Base-by-base conservation (phyloP, 148 eudicot species). In the Rhododendron williamsianum region DNA sequence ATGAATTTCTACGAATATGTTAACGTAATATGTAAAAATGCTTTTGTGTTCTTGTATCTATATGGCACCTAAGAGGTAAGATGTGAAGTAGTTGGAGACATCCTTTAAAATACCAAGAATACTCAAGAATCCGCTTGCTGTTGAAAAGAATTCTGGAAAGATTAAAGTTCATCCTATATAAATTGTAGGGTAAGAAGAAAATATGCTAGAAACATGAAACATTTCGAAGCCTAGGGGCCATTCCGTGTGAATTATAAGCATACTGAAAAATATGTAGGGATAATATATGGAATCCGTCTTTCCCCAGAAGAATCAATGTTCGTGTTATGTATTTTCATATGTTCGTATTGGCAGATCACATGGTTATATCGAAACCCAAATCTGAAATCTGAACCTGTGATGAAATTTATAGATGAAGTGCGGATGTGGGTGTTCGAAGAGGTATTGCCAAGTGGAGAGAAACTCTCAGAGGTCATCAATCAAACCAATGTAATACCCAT, bases 381-480 rank as follows among this genome's bases (percentile, higher is more conserved):
- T 67, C 33, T 83, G 45, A 67, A 51, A 21, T 73, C 27, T 51
- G 82, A 81, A 80, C 25, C 21, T 86, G 15, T 74, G 19, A 12
- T 87, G 81, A 54, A 65, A 80, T 86, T 77, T 89, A 46, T 46
- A 97, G 99, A 94, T 92, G 98, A 97, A 93, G 99, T 97, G 86
- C 94, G 90, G 89, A 95, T 97, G 99, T 97, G 99, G 99, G 98
- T 97, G 19, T 92, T 86, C 81, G 99, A 97, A 89, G 99, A 97
- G 92, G 90, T 82, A 11, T 84, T 97, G 88, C 94, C 96, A 16
- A 87, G 78, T 81, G 99, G 98, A 11, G 93, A 91, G 88, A 94
- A 90, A 82, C 94, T 97, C 88, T 90, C 98, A 1, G 87, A 90
- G 49, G 91, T 92, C 87, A 95, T 97, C 87, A 95, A 97, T 85